Evolutionary conservation across 495 filamentous ascomycete species (phyloP).

Genomic region (Arthonia radiata): DNA sequence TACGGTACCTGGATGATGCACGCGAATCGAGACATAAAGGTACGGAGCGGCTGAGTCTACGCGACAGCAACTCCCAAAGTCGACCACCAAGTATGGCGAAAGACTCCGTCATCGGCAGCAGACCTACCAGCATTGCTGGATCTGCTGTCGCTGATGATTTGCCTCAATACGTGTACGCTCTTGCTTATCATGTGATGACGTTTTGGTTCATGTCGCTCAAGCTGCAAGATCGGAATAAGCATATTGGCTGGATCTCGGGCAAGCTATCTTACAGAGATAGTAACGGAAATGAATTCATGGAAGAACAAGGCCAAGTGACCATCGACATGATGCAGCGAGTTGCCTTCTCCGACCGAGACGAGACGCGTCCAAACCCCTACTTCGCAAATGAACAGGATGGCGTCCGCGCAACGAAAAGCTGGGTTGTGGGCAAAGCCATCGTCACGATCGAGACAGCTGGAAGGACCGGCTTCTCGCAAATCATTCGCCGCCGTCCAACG

Average conservation of each 20-base stretch:
- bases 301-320: conserved; percentile 82
- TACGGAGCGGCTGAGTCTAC: conserved; percentile 12
- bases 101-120: conserved; percentile 14
- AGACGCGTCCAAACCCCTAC: conserved; percentile 38
- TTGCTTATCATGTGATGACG: conserved; percentile 85
- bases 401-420: conserved; percentile 45
- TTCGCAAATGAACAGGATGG: conserved; percentile 38
- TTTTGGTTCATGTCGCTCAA: conserved; percentile 89
- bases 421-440: conserved; percentile 72
- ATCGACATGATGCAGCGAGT: conserved; percentile 91
- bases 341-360: conserved; percentile 60
- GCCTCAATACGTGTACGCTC: conserved; percentile 72
- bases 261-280: conserved; percentile 51
- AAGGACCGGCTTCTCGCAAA: conserved; percentile 46
- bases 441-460: conserved; percentile 62
- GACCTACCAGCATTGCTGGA: conserved; percentile 1
- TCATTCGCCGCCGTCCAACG: conserved; percentile 64
- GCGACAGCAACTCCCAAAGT: conserved; percentile 10
- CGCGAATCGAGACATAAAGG: conserved; percentile 26
- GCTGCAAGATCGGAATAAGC: conserved; percentile 53
- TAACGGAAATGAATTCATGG: conserved; percentile 46
- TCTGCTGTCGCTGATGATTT: conserved; percentile 31
- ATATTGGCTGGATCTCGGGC: conserved; percentile 81
- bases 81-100: conserved; percentile 20
- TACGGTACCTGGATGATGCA: conserved; percentile 64